These are phyloP conservation scores for Neurospora sp. DNA, from an alignment of 2,329 filamentous ascomycete species.

Conservation along the genomic window DNA sequence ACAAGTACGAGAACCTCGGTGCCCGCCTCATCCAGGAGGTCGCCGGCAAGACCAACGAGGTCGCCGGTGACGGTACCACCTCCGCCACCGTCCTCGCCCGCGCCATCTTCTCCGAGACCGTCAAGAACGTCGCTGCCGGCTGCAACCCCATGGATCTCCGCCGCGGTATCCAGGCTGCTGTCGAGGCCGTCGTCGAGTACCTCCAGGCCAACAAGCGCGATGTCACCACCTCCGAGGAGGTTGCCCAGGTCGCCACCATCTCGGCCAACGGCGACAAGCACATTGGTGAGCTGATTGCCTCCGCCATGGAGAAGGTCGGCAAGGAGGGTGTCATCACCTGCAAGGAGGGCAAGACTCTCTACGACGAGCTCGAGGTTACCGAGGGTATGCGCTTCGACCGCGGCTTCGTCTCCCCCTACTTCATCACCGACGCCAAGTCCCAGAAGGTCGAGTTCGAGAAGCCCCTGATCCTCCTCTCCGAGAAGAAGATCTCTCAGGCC, in stretches of 20 bases:
- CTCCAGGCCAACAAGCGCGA: constrained; percentile 94
- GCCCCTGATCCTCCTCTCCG: constrained; percentile 92
- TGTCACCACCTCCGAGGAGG: constrained; percentile 94
- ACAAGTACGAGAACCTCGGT: constrained; percentile 99
- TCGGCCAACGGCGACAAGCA: constrained; percentile 94
- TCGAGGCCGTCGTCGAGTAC: constrained; percentile 89
- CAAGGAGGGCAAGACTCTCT: constrained; percentile 98
- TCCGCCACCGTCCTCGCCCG: constrained; percentile 94
- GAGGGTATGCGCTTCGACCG: constrained; percentile 99
- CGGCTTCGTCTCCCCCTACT: constrained; percentile 97
- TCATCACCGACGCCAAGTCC: constrained; percentile 98
- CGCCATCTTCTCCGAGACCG: constrained; percentile 98
- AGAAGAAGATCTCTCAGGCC: constrained; percentile 99
- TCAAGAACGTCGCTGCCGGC: constrained; percentile 98
- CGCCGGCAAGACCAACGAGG: constrained; percentile 98
- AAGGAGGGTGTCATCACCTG: constrained; percentile 99
- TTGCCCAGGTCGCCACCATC: constrained; percentile 97
- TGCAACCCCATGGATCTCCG: constrained; percentile 99
- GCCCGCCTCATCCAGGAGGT: constrained; percentile 95
- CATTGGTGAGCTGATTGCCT: constrained; percentile 92
- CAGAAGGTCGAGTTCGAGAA: constrained; percentile 99
- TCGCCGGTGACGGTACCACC: constrained; percentile 96
- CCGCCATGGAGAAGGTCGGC: constrained; percentile 99
- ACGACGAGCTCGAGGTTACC: constrained; percentile 95
- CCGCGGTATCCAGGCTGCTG: constrained; percentile 91